These are phyloP conservation scores for Aspergillus fumigatus DNA, from an alignment of 2,329 filamentous ascomycete species.

Conservation along the genomic window DNA sequence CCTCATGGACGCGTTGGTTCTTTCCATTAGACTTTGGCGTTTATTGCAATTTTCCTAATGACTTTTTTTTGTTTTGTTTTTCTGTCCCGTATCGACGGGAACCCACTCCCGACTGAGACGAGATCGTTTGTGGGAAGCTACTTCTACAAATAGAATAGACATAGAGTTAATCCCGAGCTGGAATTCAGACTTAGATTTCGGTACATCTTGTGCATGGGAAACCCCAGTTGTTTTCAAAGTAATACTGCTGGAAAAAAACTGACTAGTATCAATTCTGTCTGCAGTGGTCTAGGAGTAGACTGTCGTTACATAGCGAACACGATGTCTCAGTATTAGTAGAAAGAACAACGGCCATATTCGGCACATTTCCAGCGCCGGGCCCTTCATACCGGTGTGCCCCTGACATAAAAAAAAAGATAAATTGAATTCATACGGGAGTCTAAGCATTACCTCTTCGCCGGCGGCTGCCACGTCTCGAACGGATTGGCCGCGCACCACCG, in stretches of 20 bases:
- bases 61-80: neutral
- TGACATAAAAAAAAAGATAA: neutral
- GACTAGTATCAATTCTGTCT: neutral
- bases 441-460: neutral
- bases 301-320: neutral
- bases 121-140: conserved; percentile 2
- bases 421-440: neutral
- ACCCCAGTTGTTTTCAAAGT: neutral
- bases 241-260: neutral
- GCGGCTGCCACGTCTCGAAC: conserved; percentile 28
- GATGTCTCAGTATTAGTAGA: neutral
- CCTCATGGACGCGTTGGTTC: conserved; percentile 14
- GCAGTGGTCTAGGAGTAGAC: neutral
- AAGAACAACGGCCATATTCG: neutral
- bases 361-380: neutral
- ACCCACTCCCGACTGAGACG: neutral
- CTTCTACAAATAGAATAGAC: conserved; percentile 7
- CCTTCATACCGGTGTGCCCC: neutral
- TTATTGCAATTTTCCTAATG: conserved; percentile 5
- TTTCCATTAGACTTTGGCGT: conserved; percentile 17
- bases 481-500: conserved; percentile 37
- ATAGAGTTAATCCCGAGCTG: conserved; percentile 3
- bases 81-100: neutral
- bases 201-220: neutral
- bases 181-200: neutral